A percentile compares a stretch with the other conserved stretches of the same genome.
These are phyloP conservation scores for Cicer bijugum DNA, from an alignment of 306 rosid species.

Conservation along the genomic window DNA sequence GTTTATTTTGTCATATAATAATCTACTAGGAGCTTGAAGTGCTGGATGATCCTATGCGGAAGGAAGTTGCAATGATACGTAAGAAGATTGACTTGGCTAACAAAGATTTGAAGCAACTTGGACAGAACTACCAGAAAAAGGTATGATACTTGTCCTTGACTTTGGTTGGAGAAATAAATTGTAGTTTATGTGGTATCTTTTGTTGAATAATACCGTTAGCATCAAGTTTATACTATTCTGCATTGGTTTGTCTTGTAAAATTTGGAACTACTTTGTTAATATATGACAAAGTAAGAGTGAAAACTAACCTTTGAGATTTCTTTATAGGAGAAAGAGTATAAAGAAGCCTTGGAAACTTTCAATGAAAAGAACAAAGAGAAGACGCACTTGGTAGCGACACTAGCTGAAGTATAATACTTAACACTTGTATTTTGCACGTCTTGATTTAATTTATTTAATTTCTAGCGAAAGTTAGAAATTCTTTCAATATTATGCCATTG, in stretches of 20 bases:
- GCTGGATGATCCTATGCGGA: slow-evolving; percentile 80
- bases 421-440: slow-evolving; percentile 19
- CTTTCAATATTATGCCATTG: not conserved
- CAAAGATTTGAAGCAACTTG: slow-evolving; percentile 76
- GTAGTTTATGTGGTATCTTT: not conserved
- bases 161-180: not conserved
- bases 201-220: not conserved
- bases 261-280: not conserved
- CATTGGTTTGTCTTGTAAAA: not conserved
- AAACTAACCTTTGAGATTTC: slow-evolving; percentile 15
- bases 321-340: slow-evolving; percentile 83
- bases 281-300: not conserved
- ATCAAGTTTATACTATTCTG: not conserved
- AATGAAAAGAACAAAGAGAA: slow-evolving; percentile 81
- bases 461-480: not conserved
- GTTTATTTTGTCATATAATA: slow-evolving; percentile 32
- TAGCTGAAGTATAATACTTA: slow-evolving; percentile 69
- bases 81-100: slow-evolving; percentile 77
- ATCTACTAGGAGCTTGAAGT: slow-evolving; percentile 80
- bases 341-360: slow-evolving; percentile 71
- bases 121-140: slow-evolving; percentile 81
- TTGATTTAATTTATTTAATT: not conserved
- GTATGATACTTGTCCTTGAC: slow-evolving; percentile 41
- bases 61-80: slow-evolving; percentile 78
- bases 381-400: slow-evolving; percentile 64